These are phyloP conservation scores for Cyclocybe cylindracea DNA, from an alignment of 768 basidiomycete genomes.

Conservation along the genomic window DNA sequence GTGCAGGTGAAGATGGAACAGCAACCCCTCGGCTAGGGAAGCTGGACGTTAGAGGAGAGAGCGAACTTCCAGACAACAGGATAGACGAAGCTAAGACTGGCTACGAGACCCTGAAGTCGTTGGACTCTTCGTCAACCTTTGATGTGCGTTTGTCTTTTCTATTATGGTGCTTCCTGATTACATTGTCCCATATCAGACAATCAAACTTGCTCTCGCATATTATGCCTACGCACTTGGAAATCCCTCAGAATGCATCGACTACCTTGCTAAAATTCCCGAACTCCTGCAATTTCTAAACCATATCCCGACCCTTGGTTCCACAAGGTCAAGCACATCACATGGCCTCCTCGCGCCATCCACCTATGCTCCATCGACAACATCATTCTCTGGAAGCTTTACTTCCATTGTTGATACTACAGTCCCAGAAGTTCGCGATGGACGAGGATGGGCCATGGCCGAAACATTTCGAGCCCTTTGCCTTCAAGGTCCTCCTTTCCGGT, in stretches of 20 bases:
- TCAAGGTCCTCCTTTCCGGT: constrained; percentile 52
- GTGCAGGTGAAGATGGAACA: constrained; percentile 9
- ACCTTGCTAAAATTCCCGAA: constrained; percentile 57
- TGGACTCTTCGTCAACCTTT: constrained; percentile 45
- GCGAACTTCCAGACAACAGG: constrained; percentile 53
- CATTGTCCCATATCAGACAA: constrained; percentile 45
- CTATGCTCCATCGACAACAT: constrained; percentile 44
- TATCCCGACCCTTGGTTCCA: constrained; percentile 43
- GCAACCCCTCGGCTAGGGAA: background rate
- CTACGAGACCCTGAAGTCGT: constrained; percentile 53
- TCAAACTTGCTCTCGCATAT: constrained; percentile 72
- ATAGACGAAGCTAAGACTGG: constrained; percentile 56
- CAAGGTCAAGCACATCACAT: constrained; percentile 34
- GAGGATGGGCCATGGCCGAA: constrained; percentile 73
- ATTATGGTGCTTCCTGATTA: constrained; percentile 1
- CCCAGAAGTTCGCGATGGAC: constrained; percentile 66
- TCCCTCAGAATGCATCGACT: constrained; percentile 60
- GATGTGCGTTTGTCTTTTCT: constrained; percentile 49
- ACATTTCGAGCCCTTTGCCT: constrained; percentile 76
- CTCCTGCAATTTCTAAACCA: constrained; percentile 55
- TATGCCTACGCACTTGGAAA: constrained; percentile 77
- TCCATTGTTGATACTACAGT: constrained; percentile 41
- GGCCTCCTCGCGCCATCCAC: constrained; percentile 21
- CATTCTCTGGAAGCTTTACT: constrained; percentile 50
- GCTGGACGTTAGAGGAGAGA: constrained; percentile 57